Evolutionary conservation across 306 rosid species (phyloP), one percentile per base, ranked within the genome.

Genomic region (Mucuna pruriens): DNA sequence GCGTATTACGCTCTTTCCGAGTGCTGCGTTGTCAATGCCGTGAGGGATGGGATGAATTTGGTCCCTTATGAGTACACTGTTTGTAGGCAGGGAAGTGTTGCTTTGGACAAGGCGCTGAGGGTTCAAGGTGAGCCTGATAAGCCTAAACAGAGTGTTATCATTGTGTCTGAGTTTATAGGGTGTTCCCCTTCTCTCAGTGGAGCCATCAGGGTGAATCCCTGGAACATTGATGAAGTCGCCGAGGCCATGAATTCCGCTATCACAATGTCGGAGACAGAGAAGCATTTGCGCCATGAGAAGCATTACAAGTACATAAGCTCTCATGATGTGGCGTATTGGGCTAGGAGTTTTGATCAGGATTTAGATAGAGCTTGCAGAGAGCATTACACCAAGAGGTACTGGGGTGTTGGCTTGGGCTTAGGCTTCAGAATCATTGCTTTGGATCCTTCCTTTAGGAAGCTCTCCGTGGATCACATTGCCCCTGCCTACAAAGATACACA

Each of bases 181-280:
- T 92, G 94, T 84, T 92, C 97, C 0, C 97, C 97, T 0, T 92
- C 97, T 1, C 90, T 92, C 7, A 92, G 97, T 2, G 91, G 97
- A 3, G 97, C 97, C 0, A 87, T 92, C 38, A 87, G 94, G 23
- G 91, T 92, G 48, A 92, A 92, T 48, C 94, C 97, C 0, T 92
- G 97, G 97, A 90, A 88, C 82, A 86, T 88, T 9, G 94, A 92
- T 2, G 92, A 83, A 19, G 91, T 92, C 1, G 73, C 88, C 9
- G 88, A 85, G 60, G 94, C 92, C 1, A 90, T 92, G 91, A 79
- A 81, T 77, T 81, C 48, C 3, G 94, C 92, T 2, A 82, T 84
- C 49, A 64, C 66, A 52, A 87, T 90, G 92, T 8, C 26, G 4
- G 91, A 82, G 19, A 12, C 72, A 4, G 97, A 92, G 83, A 92